Percentiles rank a stretch among this genome's conserved stretches.
These are phyloP conservation scores for Yamadazyma diospyri DNA, from an alignment of 1,139 yeast genomes.

Conservation along the genomic window DNA sequence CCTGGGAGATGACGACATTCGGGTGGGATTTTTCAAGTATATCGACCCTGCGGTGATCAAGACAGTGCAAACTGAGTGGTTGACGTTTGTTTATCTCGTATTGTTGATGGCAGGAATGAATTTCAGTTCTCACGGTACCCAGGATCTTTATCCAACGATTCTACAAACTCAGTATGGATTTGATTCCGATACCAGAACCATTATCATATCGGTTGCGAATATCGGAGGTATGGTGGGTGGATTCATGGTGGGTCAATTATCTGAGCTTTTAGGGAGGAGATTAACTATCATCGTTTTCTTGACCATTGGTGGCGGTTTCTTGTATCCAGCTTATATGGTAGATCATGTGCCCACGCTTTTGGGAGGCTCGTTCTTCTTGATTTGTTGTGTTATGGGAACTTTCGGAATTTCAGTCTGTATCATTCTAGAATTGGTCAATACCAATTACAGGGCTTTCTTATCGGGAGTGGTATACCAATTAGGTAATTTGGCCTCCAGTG, in stretches of 20 bases:
- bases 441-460: conserved; percentile 33
- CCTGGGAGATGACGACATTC: conserved; percentile 1
- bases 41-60: conserved; percentile 16
- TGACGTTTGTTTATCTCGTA: conserved; percentile 41
- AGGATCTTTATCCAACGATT: conserved; percentile 51
- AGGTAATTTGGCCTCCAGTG: conserved; percentile 37
- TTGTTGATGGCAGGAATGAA: conserved; percentile 48
- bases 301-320: conserved; percentile 30
- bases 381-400: conserved; percentile 32
- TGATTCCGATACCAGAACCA: conserved; percentile 34
- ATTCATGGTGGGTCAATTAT: conserved; percentile 39
- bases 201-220: conserved; percentile 45
- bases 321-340: conserved; percentile 31
- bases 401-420: conserved; percentile 40
- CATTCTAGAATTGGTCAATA: conserved; percentile 34
- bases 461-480: conserved; percentile 39
- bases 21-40: conserved; percentile 6
- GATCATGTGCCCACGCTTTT: conserved; percentile 23
- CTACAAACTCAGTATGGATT: conserved; percentile 37
- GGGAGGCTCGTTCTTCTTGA: conserved; percentile 25
- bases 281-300: conserved; percentile 34
- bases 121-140: conserved; percentile 54
- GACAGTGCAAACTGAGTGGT: conserved; percentile 38
- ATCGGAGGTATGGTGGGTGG: conserved; percentile 54
- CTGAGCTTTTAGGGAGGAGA: conserved; percentile 45